Evolutionary conservation across 495 filamentous ascomycete genomes (phyloP), one percentile per base, ranked within the genome.

Genomic region (Glarea lozoyensis): DNA sequence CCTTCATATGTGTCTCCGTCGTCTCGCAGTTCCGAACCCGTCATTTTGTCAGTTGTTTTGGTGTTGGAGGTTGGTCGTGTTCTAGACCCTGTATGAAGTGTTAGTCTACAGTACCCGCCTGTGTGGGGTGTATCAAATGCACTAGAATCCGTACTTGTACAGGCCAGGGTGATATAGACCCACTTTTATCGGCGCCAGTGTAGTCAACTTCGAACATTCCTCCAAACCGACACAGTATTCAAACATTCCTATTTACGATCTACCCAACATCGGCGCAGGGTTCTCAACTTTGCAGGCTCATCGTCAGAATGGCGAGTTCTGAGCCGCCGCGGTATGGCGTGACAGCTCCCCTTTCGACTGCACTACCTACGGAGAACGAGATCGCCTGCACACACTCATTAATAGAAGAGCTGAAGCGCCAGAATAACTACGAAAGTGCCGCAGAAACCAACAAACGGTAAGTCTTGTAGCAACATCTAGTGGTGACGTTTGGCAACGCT

Each of bases 341-440:
- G 20, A 96, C 90, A 16, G 78, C 80, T 43, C 82, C 92, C 15
- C 87, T 98, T 32, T 92, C 88, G 4, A 72, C 66, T 12, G 71
- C 67, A 0, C 66, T 85, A 13, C 93, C 93, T 11, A 88, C 84
- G 11, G 67, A 78, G 30, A 64, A 69, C 20, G 89, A 98, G 54
- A 72, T 84, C 30, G 68, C 76, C 45, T 72, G 82, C 12, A 89
- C 87, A 56, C 76, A 85, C 43, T 70, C 79, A 33, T 76, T 98
- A 27, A 73, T 93, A 31, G 75, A 81, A 13, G 88, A 94, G 59
- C 65, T 98, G 42, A 82, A 82, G 58, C 70, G 71, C 10, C 86
- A 95, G 60, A 88, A 94, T 62, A 94, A 90, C 42, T 98, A 95
- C 51, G 90, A 97, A 59, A 74, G 70, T 24, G 67, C 73, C 6